Evolutionary conservation across 2,329 filamentous ascomycete species (phyloP).

Genomic region (Ophiostoma australiae): DNA sequence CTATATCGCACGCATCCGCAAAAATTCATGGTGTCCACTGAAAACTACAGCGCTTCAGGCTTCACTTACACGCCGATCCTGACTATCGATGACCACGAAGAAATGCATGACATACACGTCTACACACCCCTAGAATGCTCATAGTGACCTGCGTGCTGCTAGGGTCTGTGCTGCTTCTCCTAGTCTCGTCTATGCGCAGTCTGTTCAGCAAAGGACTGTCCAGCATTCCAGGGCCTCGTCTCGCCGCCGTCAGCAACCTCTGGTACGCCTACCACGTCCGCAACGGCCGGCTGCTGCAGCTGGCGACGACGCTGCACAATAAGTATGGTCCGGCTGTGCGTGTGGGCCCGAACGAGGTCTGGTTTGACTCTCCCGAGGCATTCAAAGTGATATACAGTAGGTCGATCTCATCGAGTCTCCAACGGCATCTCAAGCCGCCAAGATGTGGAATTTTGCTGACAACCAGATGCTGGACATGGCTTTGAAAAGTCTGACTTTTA

Average conservation of each 20-base stretch:
- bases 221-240: conserved; percentile 42
- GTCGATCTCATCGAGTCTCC: conserved; percentile 18
- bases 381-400: conserved; percentile 47
- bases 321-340: conserved; percentile 49
- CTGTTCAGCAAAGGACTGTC: conserved; percentile 43
- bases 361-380: conserved; percentile 46
- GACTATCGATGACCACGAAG: neutral
- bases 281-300: conserved; percentile 39
- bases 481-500: conserved; percentile 52
- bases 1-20: neutral
- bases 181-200: conserved; percentile 34
- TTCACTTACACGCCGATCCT: conserved; percentile 9
- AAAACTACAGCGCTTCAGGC: neutral
- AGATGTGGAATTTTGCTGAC: neutral
- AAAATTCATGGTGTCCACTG: conserved; percentile 6
- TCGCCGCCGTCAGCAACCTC: conserved; percentile 44
- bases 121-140: conserved; percentile 17
- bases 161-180: neutral
- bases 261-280: conserved; percentile 47
- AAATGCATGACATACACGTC: neutral
- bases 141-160: conserved; percentile 5
- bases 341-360: conserved; percentile 51
- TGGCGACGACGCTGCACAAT: conserved; percentile 44
- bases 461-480: conserved; percentile 46
- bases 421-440: neutral